Percentiles rank a stretch among this genome's conserved stretches.
These are phyloP conservation scores for Ceratocystiopsis brevicomis DNA, from an alignment of 2,329 filamentous ascomycete species.

Conservation along the genomic window DNA sequence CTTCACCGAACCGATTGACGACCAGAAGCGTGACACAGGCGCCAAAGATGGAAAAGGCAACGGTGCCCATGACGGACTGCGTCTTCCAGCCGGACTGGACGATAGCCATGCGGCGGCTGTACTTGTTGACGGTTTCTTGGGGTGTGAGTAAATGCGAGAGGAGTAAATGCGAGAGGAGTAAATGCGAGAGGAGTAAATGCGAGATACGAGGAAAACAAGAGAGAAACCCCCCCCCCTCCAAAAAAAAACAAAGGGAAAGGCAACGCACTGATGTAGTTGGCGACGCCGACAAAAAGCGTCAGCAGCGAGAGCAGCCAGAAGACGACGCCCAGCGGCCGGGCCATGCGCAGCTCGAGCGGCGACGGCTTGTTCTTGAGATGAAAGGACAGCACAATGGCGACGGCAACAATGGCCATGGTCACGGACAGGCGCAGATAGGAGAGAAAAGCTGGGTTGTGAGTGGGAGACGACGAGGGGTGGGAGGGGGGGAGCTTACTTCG, in stretches of 20 bases:
- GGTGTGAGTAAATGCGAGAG: neutral
- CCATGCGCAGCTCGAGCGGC: constrained; percentile 52
- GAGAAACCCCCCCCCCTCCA: too few species aligned
- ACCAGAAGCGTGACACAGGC: constrained; percentile 46
- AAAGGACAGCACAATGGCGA: constrained; percentile 85
- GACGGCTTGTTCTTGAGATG: constrained; percentile 63
- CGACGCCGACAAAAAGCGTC: constrained; percentile 60
- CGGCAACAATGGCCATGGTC: constrained; percentile 76
- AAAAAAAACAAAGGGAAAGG: too few species aligned
- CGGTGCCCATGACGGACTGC: constrained; percentile 49
- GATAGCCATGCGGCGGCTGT: constrained; percentile 57
- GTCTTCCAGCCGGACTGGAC: constrained; percentile 93
- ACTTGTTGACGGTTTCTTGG: constrained; percentile 53
- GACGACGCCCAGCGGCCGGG: constrained; percentile 64
- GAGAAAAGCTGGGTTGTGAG: constrained; percentile 43
- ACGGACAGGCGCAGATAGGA: constrained; percentile 78
- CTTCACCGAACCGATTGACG: constrained; percentile 20
- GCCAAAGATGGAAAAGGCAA: constrained; percentile 43
- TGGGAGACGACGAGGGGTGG: neutral
- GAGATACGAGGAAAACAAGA: too few species aligned
- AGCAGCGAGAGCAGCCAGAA: constrained; percentile 71
- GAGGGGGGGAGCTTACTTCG: constrained; percentile 29
- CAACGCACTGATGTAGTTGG: constrained; percentile 62
- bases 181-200: too few species aligned
- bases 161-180: too few species aligned